Percentiles rank a stretch among this genome's conserved stretches.
These are phyloP conservation scores for Eimeria praecox DNA, from an alignment of 169 alveolate species.

Conservation along the genomic window DNA sequence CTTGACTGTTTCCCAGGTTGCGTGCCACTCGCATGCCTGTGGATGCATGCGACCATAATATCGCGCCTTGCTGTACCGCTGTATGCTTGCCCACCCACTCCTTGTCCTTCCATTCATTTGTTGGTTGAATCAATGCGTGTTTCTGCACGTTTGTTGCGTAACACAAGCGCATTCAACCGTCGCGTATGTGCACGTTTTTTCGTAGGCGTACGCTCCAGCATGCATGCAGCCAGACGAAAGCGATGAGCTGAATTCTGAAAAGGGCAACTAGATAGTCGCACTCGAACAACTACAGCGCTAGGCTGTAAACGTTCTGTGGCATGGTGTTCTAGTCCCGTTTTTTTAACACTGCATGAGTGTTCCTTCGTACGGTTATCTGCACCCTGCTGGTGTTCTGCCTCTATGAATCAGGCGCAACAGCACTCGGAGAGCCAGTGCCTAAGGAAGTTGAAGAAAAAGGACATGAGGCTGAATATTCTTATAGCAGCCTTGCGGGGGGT, in stretches of 20 bases:
- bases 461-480: slow-evolving; percentile 47
- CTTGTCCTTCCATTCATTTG: background rate
- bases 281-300: background rate
- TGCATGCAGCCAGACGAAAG: background rate
- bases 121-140: background rate
- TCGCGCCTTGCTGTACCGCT: background rate
- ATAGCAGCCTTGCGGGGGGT: slow-evolving; percentile 50
- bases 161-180: background rate
- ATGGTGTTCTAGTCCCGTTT: background rate
- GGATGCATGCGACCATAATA: background rate
- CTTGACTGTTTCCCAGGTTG: background rate
- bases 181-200: background rate
- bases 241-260: background rate
- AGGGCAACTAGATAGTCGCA: background rate
- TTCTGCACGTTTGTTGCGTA: background rate
- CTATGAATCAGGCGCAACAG: slow-evolving; percentile 56
- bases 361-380: background rate
- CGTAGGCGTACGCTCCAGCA: background rate
- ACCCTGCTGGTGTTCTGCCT: background rate
- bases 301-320: background rate
- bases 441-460: slow-evolving; percentile 5
- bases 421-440: slow-evolving; percentile 37
- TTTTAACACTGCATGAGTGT: background rate
- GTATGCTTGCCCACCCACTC: background rate
- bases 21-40: background rate